phyloP scores from a whole-genome alignment of 1,284 basidiomycete species.

The Malassezia obtusa region DNA sequence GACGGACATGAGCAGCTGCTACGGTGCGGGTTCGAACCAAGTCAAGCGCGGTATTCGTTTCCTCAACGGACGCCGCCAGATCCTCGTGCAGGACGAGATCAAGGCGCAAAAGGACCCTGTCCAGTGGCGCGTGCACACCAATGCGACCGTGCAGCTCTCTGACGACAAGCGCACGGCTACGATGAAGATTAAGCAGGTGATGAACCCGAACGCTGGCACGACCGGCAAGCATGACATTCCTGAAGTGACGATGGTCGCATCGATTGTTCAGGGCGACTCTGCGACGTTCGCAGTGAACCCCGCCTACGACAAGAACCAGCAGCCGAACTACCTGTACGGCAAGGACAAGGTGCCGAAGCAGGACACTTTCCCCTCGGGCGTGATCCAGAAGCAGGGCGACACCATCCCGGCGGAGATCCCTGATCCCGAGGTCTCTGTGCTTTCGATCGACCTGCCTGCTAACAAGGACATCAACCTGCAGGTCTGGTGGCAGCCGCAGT shows the following conservation, averaged over 20 bases:
- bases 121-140: slow-evolving; percentile 94
- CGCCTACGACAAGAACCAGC: slow-evolving; percentile 18
- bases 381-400: slow-evolving; percentile 3
- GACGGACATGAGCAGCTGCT: slow-evolving; percentile 69
- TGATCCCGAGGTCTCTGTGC: slow-evolving; percentile 60
- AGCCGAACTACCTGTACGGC: slow-evolving; percentile 51
- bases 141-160: slow-evolving; percentile 55
- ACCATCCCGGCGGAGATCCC: slow-evolving; percentile 11
- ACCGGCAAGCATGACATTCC: slow-evolving; percentile 25
- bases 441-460: slow-evolving; percentile 59
- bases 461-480: slow-evolving; percentile 50
- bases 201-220: slow-evolving; percentile 53
- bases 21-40: slow-evolving; percentile 57
- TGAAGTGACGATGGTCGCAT: slow-evolving; percentile 50
- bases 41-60: slow-evolving; percentile 77
- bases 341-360: slow-evolving; percentile 56
- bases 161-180: slow-evolving; percentile 55
- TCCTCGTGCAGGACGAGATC: slow-evolving; percentile 57
- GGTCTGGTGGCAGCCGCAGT: slow-evolving; percentile 48
- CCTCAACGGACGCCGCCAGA: slow-evolving; percentile 75
- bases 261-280: slow-evolving; percentile 56
- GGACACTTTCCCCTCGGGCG: slow-evolving; percentile 53
- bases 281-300: slow-evolving; percentile 44
- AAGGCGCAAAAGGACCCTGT: slow-evolving; percentile 48
- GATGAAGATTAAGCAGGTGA: slow-evolving; percentile 56